Percentiles rank a stretch among this genome's conserved stretches.
These are phyloP conservation scores for Trichosanthes truncata DNA, from an alignment of 306 rosid species.

Conservation along the genomic window DNA sequence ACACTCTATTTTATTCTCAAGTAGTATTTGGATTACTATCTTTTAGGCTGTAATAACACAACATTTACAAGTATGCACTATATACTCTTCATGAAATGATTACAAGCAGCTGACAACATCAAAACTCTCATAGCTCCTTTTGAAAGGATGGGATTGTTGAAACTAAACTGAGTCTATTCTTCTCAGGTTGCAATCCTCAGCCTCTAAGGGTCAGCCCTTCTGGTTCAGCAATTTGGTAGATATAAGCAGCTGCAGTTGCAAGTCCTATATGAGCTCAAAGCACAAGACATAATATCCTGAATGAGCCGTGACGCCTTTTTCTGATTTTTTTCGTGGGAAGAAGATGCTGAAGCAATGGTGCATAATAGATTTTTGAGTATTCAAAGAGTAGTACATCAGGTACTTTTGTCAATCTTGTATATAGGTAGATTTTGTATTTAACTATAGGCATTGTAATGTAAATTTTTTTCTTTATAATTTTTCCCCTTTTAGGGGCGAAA, in stretches of 20 bases:
- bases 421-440: constrained; percentile 9
- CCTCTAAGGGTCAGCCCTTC: background rate
- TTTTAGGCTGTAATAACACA: background rate
- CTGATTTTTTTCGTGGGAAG: background rate
- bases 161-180: background rate
- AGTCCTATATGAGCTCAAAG: background rate
- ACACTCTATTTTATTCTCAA: background rate
- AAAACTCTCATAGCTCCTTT: background rate
- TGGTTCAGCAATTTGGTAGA: background rate
- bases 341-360: background rate
- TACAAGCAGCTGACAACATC: background rate
- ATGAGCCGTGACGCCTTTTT: background rate
- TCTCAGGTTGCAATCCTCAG: constrained; percentile 1
- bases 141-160: background rate
- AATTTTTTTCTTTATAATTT: background rate
- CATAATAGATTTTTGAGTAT: background rate
- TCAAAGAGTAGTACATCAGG: constrained; percentile 1
- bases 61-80: background rate
- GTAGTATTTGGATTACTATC: background rate
- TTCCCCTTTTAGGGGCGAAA: background rate
- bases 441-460: constrained; percentile 7
- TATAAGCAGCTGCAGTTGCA: background rate
- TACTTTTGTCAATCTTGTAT: background rate
- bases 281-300: background rate
- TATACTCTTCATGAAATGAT: background rate